phyloP scores from a whole-genome alignment of 2,329 filamentous ascomycete genomes.

The Leptographium wingfieldii region DNA sequence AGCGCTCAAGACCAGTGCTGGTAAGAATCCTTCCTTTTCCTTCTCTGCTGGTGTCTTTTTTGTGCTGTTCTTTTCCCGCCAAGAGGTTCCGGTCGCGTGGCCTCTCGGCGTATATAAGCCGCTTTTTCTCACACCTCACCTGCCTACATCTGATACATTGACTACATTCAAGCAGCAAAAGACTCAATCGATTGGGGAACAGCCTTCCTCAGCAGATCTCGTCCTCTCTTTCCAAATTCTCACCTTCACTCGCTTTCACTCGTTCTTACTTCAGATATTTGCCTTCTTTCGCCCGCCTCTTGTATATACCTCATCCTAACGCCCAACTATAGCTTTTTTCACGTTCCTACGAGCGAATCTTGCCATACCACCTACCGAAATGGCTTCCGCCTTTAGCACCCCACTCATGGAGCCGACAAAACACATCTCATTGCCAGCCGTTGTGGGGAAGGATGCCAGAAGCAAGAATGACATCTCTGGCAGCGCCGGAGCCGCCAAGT shows the following conservation, averaged over 20 bases:
- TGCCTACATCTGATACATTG: neutral
- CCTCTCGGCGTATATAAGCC: neutral
- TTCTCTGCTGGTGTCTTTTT: constrained; percentile 11
- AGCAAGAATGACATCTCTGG: neutral
- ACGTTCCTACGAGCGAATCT: constrained; percentile 72
- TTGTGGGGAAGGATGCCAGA: neutral
- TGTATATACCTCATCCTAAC: constrained; percentile 1
- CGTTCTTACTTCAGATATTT: neutral
- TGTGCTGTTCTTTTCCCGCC: neutral
- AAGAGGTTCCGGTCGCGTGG: neutral
- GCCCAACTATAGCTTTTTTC: constrained; percentile 64
- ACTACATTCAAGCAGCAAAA: neutral
- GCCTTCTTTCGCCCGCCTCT: neutral
- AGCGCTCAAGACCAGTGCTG: constrained; percentile 45
- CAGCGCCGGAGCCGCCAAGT: neutral
- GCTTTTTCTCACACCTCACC: neutral
- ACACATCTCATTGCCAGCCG: neutral
- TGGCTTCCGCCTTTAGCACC: constrained; percentile 53
- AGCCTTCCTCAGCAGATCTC: neutral
- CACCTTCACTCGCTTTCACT: neutral
- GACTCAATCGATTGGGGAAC: neutral
- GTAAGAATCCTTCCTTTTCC: constrained; percentile 27
- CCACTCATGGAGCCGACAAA: constrained; percentile 45
- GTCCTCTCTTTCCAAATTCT: neutral
- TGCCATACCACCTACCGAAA: constrained; percentile 48